Conservation (phyloP, 177 flowering plant genomes). For the Vitis hybrid region DNA sequence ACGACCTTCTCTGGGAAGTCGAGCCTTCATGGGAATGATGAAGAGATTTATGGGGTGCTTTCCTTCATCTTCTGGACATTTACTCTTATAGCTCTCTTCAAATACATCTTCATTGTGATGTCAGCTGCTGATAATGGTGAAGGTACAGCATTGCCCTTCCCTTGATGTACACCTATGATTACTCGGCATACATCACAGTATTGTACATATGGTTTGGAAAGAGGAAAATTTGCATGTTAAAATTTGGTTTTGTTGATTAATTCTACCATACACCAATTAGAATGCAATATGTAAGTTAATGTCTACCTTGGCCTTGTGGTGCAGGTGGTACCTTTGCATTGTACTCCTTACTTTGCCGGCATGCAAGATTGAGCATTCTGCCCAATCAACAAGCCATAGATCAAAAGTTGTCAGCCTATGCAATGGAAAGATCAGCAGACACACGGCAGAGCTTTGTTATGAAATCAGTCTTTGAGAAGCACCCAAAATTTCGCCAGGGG, state of each 20-base stretch:
- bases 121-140: conserved; percentile 80
- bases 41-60: conserved; percentile 67
- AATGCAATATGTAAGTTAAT: not conserved
- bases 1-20: conserved; percentile 66
- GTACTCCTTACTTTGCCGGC: conserved; percentile 69
- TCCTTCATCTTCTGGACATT: conserved; percentile 79
- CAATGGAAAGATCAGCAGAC: conserved; percentile 30
- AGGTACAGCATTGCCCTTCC: conserved; percentile 37
- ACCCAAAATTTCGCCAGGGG: conserved; percentile 37
- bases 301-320: conserved; percentile 20
- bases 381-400: conserved; percentile 63
- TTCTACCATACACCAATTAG: not conserved
- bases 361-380: conserved; percentile 56
- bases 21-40: conserved; percentile 56
- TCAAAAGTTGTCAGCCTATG: conserved; percentile 51
- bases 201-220: not conserved
- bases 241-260: not conserved
- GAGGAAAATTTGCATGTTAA: not conserved
- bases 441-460: conserved; percentile 43
- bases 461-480: conserved; percentile 56
- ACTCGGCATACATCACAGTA: not conserved
- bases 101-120: conserved; percentile 65
- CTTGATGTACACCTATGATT: not conserved
- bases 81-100: conserved; percentile 64
- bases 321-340: conserved; percentile 82